Evolutionary conservation across 352 stramenopile species (phyloP).

Genomic region (Pythium sp.): DNA sequence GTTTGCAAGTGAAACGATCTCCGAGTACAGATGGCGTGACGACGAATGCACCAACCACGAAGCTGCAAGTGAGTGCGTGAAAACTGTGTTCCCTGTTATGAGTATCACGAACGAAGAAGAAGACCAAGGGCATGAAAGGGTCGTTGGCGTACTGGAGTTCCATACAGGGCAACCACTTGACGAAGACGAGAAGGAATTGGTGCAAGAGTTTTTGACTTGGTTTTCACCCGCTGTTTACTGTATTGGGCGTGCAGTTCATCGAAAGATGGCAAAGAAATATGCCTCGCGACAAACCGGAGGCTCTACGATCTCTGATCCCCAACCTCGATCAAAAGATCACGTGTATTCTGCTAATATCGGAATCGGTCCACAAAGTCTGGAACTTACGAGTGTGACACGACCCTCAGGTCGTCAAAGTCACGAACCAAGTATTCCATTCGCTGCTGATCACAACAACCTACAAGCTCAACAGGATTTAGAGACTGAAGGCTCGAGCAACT

Average conservation of each 20-base stretch:
- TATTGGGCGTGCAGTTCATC: constrained; percentile 4
- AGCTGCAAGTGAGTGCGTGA: not conserved
- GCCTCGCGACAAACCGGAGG: not conserved
- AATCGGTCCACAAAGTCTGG: not conserved
- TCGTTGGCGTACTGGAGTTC: constrained; percentile 14
- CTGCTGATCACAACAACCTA: not conserved
- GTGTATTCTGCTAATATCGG: not conserved
- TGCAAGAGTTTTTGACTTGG: constrained; percentile 10
- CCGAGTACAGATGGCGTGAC: not conserved
- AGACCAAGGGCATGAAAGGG: not conserved
- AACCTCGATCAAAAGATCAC: not conserved
- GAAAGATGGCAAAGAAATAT: constrained; percentile 6
- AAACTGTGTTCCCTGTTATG: constrained; percentile 13
- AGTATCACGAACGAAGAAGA: not conserved
- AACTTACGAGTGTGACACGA: not conserved
- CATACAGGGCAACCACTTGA: not conserved
- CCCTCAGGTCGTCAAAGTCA: not conserved
- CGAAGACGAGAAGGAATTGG: not conserved
- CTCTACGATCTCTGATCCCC: not conserved
- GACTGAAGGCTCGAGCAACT: not conserved
- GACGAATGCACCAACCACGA: not conserved
- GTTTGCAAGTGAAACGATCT: not conserved
- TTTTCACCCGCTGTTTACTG: constrained; percentile 5
- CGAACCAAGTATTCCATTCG: not conserved
- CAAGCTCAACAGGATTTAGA: not conserved